Evolutionary conservation across 805 yeast species (phyloP), one percentile per base, ranked within the genome.

Genomic region (Ogataea minuta): DNA sequence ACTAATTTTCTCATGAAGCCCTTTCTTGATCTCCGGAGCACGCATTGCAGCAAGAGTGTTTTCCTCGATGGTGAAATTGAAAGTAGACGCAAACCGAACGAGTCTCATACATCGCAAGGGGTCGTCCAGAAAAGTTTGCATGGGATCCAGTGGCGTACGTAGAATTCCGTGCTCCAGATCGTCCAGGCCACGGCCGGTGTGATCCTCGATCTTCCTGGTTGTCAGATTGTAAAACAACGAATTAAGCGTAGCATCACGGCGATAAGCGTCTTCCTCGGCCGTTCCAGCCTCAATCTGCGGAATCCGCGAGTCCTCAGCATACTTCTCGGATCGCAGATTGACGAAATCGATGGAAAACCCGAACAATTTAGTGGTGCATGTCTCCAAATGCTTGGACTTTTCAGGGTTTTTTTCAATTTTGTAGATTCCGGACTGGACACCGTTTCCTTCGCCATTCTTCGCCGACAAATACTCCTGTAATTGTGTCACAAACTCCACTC

Each of bases 201-300:
- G 77, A 62, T 93, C 99, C 59, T 93, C 99, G 16, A 93, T 79
- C 43, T 71, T 50, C 10, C 68, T 69, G 4, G 79, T 74, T 38
- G 74, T 73, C 36, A 93, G 72, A 60, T 93, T 93, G 63, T 84
- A 93, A 56, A 93, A 93, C 16, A 93, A 65, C 0, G 99, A 95
- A 60, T 93, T 93, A 37, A 93, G 66, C 0, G 99, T 93, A 2
- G 98, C 98, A 65, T 93, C 99, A 56, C 99, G 72, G 54, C 99
- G 74, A 48, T 78, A 67, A 0, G 98, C 96, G 62, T 93, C 99
- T 56, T 91, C 85, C 45, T 76, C 73, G 0, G 98, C 91, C 0
- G 98, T 89, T 0, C 99, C 99, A 53, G 79, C 83, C 53, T 76
- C 73, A 28, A 87, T 78, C 21, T 54, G 54, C 1, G 99, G 99